Base-by-base conservation (phyloP, 148 eudicot species). In the Beta vulgaris region DNA sequence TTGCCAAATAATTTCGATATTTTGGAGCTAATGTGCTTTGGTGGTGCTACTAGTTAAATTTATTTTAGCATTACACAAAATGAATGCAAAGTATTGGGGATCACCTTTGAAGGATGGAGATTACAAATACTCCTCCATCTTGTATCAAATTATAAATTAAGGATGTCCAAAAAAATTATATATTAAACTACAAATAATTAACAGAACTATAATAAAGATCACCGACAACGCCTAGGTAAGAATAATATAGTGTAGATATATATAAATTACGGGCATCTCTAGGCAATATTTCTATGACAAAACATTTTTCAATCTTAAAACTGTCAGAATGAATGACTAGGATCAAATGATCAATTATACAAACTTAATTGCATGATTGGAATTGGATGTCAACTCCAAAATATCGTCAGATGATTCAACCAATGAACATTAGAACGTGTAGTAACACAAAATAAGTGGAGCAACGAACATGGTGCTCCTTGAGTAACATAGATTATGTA, bases 281-380 rank as follows among this genome's bases (percentile, higher is more conserved):
- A 7, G 26, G 40, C 36, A 63, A 63, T 19, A 18, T 7, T 63
- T 21, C 3, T 18, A 18, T 15, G 26, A 63, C 10, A 63, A 63
- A n/a, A 14, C 25, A 51, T 8, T 21, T 51, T n/a, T 51, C 6
- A 51, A 21, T 21, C 10, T 51, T 51, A 51, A 25, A 36, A 64
- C 14, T 36, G 19, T 15, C 21, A 64, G 16, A 36, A 64, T 8
- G 44, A 26, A 64, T 64, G 36, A 36, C 13, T 36, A 37, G 29
- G 68, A 66, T 66, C 48, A 66, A 66, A 37, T 15, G 68, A 66
- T 66, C 48, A 66, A 66, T 66, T 9, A 66, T 66, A 39, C 9
- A 66, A 23, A 14, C 18, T 39, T n/a, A n/a, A n/a, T n/a, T 66
- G 69, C 48, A 66, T 66, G 69, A 66, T 66, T 66, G 48, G 69